phyloP scores from a whole-genome alignment of 2,329 filamentous ascomycete species.

The Tolypocladium inflatum region DNA sequence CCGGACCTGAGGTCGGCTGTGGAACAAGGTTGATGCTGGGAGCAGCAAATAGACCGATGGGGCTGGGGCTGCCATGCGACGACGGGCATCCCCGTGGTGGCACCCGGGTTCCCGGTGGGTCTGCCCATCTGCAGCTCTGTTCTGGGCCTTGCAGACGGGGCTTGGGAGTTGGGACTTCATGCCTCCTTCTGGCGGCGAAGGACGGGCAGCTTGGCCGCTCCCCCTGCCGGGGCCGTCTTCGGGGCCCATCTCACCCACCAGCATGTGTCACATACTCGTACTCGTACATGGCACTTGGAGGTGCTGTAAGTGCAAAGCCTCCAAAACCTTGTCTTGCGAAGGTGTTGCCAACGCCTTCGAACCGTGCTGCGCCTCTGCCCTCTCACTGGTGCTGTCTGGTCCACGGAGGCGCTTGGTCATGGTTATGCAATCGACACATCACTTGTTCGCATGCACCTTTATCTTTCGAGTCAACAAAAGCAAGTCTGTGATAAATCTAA shows the following conservation, averaged over 20 bases:
- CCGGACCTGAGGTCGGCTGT: background rate
- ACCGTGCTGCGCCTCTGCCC: background rate
- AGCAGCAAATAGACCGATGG: background rate
- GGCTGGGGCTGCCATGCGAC: background rate
- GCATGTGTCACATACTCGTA: background rate
- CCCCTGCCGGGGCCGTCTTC: background rate
- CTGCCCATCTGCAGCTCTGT: background rate
- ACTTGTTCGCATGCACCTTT: background rate
- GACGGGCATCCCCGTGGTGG: background rate
- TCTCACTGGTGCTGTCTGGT: background rate
- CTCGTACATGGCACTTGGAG: too few relatives aligned
- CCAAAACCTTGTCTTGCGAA: background rate
- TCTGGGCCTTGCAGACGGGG: background rate
- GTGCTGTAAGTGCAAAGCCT: background rate
- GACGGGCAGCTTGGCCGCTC: background rate
- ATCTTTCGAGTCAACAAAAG: background rate
- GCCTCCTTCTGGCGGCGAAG: background rate
- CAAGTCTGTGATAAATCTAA: background rate
- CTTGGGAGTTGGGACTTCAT: background rate
- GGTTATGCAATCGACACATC: slow-evolving; percentile 1
- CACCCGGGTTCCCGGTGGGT: background rate
- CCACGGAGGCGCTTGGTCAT: background rate
- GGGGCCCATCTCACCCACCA: background rate
- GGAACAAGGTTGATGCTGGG: background rate
- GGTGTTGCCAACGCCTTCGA: background rate